Evolutionary conservation across 768 basidiomycete species (phyloP), one percentile per base, ranked within the genome.

Genomic region (Cystobasidium tubakii): DNA sequence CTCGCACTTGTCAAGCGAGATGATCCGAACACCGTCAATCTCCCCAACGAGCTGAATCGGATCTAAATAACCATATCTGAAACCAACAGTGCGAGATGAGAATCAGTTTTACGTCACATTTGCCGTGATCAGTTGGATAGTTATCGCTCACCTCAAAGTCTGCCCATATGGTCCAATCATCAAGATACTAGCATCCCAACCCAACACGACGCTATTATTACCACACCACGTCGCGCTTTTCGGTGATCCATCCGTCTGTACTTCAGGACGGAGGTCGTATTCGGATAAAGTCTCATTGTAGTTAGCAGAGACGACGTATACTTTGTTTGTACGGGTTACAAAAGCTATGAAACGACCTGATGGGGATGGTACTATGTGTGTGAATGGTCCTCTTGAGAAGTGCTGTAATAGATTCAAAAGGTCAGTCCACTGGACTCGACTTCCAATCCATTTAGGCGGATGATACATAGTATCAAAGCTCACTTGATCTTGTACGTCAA

Each of bases 241-340:
- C 1, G 74, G 83, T 79, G 34, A 86, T 6, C 76, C 79, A 53
- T n/a, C 62, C 12, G 66, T 71, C 7, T 78, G 65, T 43, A 72
- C 84, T 55, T 79, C 74, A 23, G 76, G 74, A 10, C 69, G 23
- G 15, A 83, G 70, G 50, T 92, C 87, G 76, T 91, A 92, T 79
- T 96, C 94, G 1, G 91, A 90, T 77, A 95, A 85, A 78, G 86
- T 90, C 50, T 91, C 86, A 76, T 90, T 88, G 79, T 98, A 97
- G 81, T 97, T 92, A 15, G 88, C 86, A 15, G 94, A 95, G n/a
- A 97, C 91, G 42, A 97, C 94, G 89, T 90, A 92, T 33, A 97
- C 86, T 3, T 86, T 82, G 15, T 60, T 60, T 15, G 60, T 55
- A 0, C 84, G 86, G 0, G 90, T 92, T 43, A 95, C 82, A 1